Evolutionary conservation across 805 yeast genomes (phyloP).

Genomic region (Scheffersomyces stipitis): DNA sequence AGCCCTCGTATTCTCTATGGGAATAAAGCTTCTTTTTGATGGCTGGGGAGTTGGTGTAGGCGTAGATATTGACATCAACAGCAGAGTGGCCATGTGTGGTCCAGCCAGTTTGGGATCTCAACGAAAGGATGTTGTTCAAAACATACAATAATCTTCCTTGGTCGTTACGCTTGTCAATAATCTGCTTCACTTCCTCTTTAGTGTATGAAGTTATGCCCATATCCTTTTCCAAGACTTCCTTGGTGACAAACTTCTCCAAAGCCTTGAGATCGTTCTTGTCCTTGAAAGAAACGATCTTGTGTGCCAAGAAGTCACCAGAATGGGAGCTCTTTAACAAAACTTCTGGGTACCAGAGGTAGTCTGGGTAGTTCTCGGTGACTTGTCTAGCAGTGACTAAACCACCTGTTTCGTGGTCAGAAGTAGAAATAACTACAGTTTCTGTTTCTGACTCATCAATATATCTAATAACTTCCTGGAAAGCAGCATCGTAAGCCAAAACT

Average conservation of each 20-base stretch:
- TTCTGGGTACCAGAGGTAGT: slow-evolving; percentile 85
- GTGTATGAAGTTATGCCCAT: slow-evolving; percentile 65
- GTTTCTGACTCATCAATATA: slow-evolving; percentile 67
- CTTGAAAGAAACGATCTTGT: slow-evolving; percentile 36
- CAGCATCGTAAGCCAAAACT: slow-evolving; percentile 81
- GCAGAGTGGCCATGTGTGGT: slow-evolving; percentile 95
- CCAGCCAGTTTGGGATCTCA: slow-evolving; percentile 94
- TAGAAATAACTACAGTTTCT: slow-evolving; percentile 77
- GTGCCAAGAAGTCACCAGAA: slow-evolving; percentile 70
- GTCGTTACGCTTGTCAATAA: slow-evolving; percentile 15
- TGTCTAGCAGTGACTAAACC: slow-evolving; percentile 90
- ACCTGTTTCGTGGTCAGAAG: slow-evolving; percentile 96
- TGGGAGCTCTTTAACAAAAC: slow-evolving; percentile 67
- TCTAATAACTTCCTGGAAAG: slow-evolving; percentile 71
- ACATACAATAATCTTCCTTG: slow-evolving; percentile 47
- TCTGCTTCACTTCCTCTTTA: slow-evolving; percentile 44
- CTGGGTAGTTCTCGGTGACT: slow-evolving; percentile 67
- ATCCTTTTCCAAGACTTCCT: slow-evolving; percentile 58
- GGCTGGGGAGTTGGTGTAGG: slow-evolving; percentile 57
- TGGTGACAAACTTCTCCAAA: slow-evolving; percentile 46
- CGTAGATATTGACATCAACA: slow-evolving; percentile 92
- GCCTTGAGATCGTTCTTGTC: slow-evolving; percentile 15
- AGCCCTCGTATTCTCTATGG: slow-evolving; percentile 31
- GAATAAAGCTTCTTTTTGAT: slow-evolving; percentile 39
- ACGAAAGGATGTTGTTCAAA: slow-evolving; percentile 69